A percentile compares a stretch with the other conserved stretches of the same genome.
Evolutionary conservation across 805 yeast genomes (phyloP).

Genomic region (Sungouiella thailandica): DNA sequence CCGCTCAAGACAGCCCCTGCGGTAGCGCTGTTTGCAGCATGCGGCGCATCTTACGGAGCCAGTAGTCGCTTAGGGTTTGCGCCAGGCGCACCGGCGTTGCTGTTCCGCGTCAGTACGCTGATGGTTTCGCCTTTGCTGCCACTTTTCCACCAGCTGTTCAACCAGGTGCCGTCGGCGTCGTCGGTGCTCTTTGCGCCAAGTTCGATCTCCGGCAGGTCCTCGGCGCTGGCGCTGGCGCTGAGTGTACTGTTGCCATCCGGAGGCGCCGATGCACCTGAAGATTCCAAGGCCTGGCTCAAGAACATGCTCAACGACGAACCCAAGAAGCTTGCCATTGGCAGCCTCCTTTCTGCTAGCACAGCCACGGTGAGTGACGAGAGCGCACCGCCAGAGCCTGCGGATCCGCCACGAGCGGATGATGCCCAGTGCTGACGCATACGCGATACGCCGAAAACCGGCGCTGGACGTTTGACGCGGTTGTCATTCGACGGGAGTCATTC

Average conservation of each 20-base stretch:
- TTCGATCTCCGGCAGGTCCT: slow-evolving; percentile 1
- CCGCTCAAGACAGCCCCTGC: slow-evolving; percentile 23
- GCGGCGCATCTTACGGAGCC: slow-evolving; percentile 5
- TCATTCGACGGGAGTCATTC: too few species aligned
- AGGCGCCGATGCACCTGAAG: neutral
- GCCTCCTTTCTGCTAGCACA: slow-evolving; percentile 1
- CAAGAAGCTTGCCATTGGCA: slow-evolving; percentile 1
- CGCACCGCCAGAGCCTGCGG: neutral
- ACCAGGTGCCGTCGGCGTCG: slow-evolving; percentile 8
- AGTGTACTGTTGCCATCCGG: neutral
- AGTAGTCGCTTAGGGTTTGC: slow-evolving; percentile 10
- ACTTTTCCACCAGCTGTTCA: slow-evolving; percentile 34
- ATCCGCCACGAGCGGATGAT: too few species aligned
- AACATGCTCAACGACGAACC: slow-evolving; percentile 5
- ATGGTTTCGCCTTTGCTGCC: slow-evolving; percentile 37
- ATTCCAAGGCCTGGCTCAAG: slow-evolving; percentile 4
- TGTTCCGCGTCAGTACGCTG: slow-evolving; percentile 18
- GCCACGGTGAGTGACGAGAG: neutral
- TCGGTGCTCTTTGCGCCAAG: slow-evolving; percentile 1
- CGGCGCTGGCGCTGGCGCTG: neutral
- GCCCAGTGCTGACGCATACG: too few species aligned
- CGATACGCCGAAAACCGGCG: too few species aligned
- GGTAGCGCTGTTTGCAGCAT: slow-evolving; percentile 11
- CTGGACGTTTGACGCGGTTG: too few species aligned
- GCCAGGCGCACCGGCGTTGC: neutral